Percentiles rank a stretch among this genome's conserved stretches.
Evolutionary conservation across 768 basidiomycete genomes (phyloP).

Genomic region (Podaxis rugospora): DNA sequence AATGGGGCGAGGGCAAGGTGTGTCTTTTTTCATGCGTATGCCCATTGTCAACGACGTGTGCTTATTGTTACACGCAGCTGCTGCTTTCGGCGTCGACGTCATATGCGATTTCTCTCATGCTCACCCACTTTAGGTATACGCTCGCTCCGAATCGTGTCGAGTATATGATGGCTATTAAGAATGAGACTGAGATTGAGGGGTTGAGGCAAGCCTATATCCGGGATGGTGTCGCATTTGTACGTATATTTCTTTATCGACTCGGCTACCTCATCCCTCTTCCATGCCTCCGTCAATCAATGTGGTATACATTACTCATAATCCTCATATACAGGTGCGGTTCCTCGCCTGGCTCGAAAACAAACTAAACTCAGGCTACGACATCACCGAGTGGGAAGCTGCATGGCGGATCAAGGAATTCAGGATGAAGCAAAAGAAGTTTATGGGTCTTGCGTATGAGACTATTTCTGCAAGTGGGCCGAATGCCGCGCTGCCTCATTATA

Average conservation of each 20-base stretch:
- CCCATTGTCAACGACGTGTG: neutral
- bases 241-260: slow-evolving; percentile 23
- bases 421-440: slow-evolving; percentile 64
- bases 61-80: slow-evolving; percentile 31
- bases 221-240: slow-evolving; percentile 81
- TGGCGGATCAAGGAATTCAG: slow-evolving; percentile 79
- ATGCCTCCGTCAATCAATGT: neutral
- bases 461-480: slow-evolving; percentile 90
- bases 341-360: slow-evolving; percentile 89
- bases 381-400: slow-evolving; percentile 91
- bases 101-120: slow-evolving; percentile 81
- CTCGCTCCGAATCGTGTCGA: slow-evolving; percentile 68
- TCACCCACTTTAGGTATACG: slow-evolving; percentile 79
- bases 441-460: slow-evolving; percentile 85
- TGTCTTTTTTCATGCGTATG: slow-evolving; percentile 9
- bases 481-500: slow-evolving; percentile 93
- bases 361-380: slow-evolving; percentile 68
- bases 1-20: slow-evolving; percentile 80
- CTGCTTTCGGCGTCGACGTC: slow-evolving; percentile 72
- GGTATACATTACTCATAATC: neutral
- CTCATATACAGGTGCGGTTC: slow-evolving; percentile 55
- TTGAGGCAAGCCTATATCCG: slow-evolving; percentile 80
- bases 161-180: slow-evolving; percentile 84
- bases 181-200: slow-evolving; percentile 79
- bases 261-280: too few species aligned